Evolutionary conservation across 805 yeast genomes (phyloP).

Genomic region (Priceomyces castillae): DNA sequence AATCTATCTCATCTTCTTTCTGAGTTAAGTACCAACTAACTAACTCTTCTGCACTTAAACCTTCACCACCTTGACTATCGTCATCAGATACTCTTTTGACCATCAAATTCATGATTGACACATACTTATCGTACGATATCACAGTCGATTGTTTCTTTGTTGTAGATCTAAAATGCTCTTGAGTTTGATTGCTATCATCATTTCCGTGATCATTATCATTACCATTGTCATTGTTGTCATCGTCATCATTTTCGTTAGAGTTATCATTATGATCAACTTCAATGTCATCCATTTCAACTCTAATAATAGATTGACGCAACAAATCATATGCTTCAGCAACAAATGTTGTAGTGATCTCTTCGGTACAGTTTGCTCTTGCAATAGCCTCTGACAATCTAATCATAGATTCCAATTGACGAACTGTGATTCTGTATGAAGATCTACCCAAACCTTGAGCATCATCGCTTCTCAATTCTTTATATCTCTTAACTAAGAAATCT

Average conservation of each 20-base stretch:
- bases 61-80: slow-evolving; percentile 51
- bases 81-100: slow-evolving; percentile 62
- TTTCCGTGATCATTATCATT: slow-evolving; percentile 2
- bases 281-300: slow-evolving; percentile 91
- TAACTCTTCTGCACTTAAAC: slow-evolving; percentile 64
- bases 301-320: slow-evolving; percentile 84
- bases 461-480: slow-evolving; percentile 81
- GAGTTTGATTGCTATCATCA: slow-evolving; percentile 43
- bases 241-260: slow-evolving; percentile 15
- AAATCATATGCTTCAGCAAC: slow-evolving; percentile 93
- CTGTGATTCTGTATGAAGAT: slow-evolving; percentile 90
- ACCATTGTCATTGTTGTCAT: slow-evolving; percentile 1
- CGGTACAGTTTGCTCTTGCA: slow-evolving; percentile 94
- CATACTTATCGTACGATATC: slow-evolving; percentile 83
- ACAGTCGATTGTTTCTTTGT: slow-evolving; percentile 41
- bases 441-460: slow-evolving; percentile 88
- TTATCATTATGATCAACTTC: slow-evolving; percentile 71
- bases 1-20: slow-evolving; percentile 64
- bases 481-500: slow-evolving; percentile 68
- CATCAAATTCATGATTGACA: slow-evolving; percentile 75
- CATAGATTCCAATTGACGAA: slow-evolving; percentile 93
- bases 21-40: slow-evolving; percentile 79
- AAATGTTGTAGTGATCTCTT: slow-evolving; percentile 75
- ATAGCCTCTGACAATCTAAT: slow-evolving; percentile 92
- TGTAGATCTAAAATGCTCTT: slow-evolving; percentile 2